These are phyloP conservation scores for Nakazawaea ambrosiae DNA, from an alignment of 805 yeast genomes.

Conservation along the genomic window DNA sequence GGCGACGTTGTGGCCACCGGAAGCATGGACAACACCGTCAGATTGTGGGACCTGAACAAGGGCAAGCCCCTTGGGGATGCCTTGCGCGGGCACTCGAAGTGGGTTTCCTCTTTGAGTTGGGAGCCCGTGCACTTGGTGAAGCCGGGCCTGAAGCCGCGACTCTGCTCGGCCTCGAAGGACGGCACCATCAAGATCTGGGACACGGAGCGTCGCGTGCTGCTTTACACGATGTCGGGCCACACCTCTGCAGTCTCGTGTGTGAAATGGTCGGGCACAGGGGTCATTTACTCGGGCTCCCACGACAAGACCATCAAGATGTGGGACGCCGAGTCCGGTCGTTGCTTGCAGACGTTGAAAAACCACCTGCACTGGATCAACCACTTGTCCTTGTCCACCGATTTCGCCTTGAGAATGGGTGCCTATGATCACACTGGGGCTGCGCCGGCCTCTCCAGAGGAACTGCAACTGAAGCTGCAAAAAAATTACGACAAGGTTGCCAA, in stretches of 20 bases:
- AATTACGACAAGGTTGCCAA: conserved; percentile 59
- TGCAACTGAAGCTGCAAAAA: conserved; percentile 45
- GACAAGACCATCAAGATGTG: conserved; percentile 91
- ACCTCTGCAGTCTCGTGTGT: conserved; percentile 86
- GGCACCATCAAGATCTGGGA: conserved; percentile 91
- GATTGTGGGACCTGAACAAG: conserved; percentile 76
- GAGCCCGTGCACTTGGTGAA: conserved; percentile 83
- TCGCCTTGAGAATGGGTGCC: conserved; percentile 80
- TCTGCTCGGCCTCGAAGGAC: conserved; percentile 88
- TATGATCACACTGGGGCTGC: conserved; percentile 62
- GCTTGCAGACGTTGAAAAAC: conserved; percentile 71
- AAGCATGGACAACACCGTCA: conserved; percentile 83
- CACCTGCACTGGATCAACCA: conserved; percentile 99
- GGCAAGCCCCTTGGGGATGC: conserved; percentile 74
- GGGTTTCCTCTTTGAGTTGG: conserved; percentile 89
- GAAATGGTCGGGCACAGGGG: conserved; percentile 92
- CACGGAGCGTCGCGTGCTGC: conserved; percentile 56
- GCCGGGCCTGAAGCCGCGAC: conserved; percentile 57
- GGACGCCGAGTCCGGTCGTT: conserved; percentile 74
- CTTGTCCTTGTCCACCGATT: conserved; percentile 84
- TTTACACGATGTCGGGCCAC: conserved; percentile 78
- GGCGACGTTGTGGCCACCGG: conserved; percentile 93
- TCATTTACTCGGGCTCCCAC: conserved; percentile 84
- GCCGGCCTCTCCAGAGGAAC: conserved; percentile 38
- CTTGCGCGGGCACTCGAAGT: conserved; percentile 75